Base-by-base conservation (phyloP, 2,329 filamentous ascomycete genomes). In the Diplodia intermedia region DNA sequence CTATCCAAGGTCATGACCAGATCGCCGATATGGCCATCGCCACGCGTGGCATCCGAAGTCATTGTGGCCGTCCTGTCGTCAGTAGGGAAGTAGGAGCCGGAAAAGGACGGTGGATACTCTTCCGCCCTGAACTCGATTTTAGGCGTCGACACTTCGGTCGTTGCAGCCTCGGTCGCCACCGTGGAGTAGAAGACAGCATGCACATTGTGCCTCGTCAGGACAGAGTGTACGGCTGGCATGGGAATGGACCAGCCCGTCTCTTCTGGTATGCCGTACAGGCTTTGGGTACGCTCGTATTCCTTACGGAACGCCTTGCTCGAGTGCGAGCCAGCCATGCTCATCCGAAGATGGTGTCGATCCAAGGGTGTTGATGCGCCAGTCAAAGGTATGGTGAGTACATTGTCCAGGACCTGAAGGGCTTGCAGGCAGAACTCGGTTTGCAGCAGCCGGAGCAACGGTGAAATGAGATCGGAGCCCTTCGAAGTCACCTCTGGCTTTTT, bases 131-230 rank as follows among this genome's bases (percentile, higher is more conserved):
- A 98, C 75, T 97, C 94, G 33, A 99, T 89, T 55, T 97, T 94
- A 1, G 93, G 91, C 0, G 93, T 95, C 4, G 89, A 86, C 0
- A 88, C 86, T 4, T 88, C 84, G 67, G 91, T 87, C 8, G 85
- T 81, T 15, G 75, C 71, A 23, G 78, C 74, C 55, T 81, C 79
- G 14, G 77, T 73, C 36, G 79, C 79, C 65, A 92, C 91, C 75
- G 94, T 97, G 71, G 94, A 97, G 79, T 97, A 97, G 79, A 97
- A 98, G 0, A 95, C 94, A 0, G 94, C 93, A 77, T 98, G 94
- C 2, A 99, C 95, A 73, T 99, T 99, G 68, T 90, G 88, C 68
- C 95, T 87, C 4, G 95, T 98, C 40, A 89, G 88, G 66, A 91
- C 90, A 0, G 94, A 95, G 81, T 97, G 94, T 67, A 91, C 90